These are phyloP conservation scores for Candida succiphila DNA, from an alignment of 805 yeast genomes.

Conservation along the genomic window DNA sequence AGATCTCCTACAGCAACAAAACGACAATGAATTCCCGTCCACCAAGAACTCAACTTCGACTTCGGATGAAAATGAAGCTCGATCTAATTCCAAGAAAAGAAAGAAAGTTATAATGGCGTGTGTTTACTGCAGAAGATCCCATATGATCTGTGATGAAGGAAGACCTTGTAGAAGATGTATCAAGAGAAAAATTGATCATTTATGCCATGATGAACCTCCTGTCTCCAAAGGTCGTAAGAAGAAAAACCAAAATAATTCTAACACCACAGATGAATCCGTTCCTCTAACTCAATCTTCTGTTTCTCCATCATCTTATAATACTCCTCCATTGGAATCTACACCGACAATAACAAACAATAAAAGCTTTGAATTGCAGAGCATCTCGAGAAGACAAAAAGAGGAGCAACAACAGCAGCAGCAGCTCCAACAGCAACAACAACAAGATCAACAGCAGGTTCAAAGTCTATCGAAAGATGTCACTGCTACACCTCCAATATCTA, in stretches of 20 bases:
- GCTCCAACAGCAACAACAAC: not conserved
- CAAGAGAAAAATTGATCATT: slow-evolving; percentile 78
- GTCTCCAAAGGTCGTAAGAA: slow-evolving; percentile 27
- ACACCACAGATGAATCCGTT: not conserved
- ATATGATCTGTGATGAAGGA: slow-evolving; percentile 82
- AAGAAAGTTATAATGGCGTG: slow-evolving; percentile 65
- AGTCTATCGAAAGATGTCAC: not conserved
- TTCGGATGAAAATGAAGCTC: too few relatives aligned
- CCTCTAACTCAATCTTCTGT: not conserved
- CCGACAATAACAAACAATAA: not conserved
- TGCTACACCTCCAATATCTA: not conserved
- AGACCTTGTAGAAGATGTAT: slow-evolving; percentile 77
- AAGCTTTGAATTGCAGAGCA: not conserved
- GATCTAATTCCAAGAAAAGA: too few relatives aligned
- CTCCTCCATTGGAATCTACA: not conserved
- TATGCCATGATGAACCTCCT: slow-evolving; percentile 70
- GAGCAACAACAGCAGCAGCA: not conserved
- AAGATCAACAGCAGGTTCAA: not conserved
- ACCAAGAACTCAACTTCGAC: too few relatives aligned
- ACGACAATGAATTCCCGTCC: too few relatives aligned
- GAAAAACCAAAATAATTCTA: slow-evolving; percentile 2
- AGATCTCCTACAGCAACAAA: too few relatives aligned
- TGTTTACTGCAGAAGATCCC: slow-evolving; percentile 86
- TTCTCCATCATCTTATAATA: not conserved
- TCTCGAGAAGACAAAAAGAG: too few relatives aligned